phyloP scores from a whole-genome alignment of 192 early-diverging fungal species.

The Coemansia sp. region DNA sequence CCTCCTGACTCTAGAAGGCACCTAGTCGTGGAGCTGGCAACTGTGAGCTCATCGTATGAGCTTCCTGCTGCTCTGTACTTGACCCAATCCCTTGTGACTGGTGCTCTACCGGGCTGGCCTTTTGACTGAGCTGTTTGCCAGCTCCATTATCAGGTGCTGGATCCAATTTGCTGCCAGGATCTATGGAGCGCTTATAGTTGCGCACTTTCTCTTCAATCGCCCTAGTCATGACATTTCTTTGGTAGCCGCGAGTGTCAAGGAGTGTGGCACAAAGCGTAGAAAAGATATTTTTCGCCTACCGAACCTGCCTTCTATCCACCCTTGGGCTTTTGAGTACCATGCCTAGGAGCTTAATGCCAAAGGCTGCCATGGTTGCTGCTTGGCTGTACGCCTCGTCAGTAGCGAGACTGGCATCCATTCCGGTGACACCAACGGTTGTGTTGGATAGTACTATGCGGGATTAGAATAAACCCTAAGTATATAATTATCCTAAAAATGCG shows the following conservation, averaged over 20 bases:
- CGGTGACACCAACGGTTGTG: not conserved
- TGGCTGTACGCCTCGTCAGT: not conserved
- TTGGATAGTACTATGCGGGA: not conserved
- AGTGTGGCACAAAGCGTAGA: not conserved
- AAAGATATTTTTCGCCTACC: not conserved
- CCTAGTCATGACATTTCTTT: not conserved
- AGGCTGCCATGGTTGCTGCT: not conserved
- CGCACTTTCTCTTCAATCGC: not conserved
- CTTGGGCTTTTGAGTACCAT: not conserved
- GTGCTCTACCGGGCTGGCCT: not conserved
- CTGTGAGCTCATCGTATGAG: not conserved
- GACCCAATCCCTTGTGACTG: not conserved
- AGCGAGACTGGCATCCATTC: not conserved
- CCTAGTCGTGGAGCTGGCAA: not conserved
- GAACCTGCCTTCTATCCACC: not conserved
- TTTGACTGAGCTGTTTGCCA: not conserved
- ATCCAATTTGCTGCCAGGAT: not conserved
- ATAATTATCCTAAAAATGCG: too few species aligned
- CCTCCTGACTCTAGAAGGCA: not conserved
- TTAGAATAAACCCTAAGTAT: too few species aligned
- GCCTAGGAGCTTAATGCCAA: not conserved
- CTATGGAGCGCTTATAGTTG: not conserved
- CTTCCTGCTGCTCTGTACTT: not conserved
- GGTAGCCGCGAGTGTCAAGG: not conserved
- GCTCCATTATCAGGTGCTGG: not conserved